Base-by-base conservation (phyloP, 257 asterid species). In the Agastache rugosa region DNA sequence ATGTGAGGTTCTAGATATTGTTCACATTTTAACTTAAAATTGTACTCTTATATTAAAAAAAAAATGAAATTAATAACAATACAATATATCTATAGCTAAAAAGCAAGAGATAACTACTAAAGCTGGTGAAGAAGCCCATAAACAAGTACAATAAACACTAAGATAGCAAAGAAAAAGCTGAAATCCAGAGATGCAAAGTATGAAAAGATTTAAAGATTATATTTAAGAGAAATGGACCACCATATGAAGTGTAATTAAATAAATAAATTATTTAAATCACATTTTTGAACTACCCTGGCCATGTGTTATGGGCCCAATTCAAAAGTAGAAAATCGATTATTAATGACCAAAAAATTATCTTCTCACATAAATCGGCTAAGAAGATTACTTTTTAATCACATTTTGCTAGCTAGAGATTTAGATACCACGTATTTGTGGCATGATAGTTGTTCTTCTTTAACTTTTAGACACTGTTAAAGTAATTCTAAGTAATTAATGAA, bases 141-240 rank as follows among this genome's bases (percentile, higher is more conserved):
- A 75, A 75, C 75, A 71, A 71, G 76, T 71, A 71, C 76, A 76
- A 58, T 50, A 71, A 75, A 68, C 77, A 63, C 56, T 53, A 19
- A 62, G 62, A 67, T 42, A 27, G 54, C 23, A 20, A 53, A 58
- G 47, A 11, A 39, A 68, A 81, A 77, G 85, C 79, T 63, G 79
- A 77, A 81, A 56, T 63, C 67, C 82, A 77, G 82, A 58, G 77
- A 69, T 64, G 80, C 82, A 81, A 69, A 71, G 67, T 23, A 39
- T 45, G 7, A 41, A 75, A 79, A 60, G 27, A 19, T 35, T 47
- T 31, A 39, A 73, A 69, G 41, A 35, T 6, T 47, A 63, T 14
- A 14, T 44, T 7, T 25, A 63, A 69, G 54, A 6, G 35, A 62
- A 63, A 54, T 60, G 67, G 78, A 66, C 72, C 72, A 69, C 80